phyloP scores from a whole-genome alignment of 2,329 filamentous ascomycete species.

The Botrytis elliptica region DNA sequence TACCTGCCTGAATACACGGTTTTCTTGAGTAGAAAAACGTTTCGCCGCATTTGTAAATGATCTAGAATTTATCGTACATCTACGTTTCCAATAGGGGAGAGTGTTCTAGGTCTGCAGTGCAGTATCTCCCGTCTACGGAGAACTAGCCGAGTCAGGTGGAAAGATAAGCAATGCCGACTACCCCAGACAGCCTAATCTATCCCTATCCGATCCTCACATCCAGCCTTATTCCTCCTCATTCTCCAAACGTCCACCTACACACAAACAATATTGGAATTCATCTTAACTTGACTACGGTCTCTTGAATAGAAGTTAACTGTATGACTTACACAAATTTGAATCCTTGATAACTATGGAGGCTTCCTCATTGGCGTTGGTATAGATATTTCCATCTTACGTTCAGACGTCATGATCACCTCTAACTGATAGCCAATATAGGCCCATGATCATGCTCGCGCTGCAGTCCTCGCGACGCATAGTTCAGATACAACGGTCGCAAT shows the following conservation, averaged over 20 bases:
- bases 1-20: not conserved
- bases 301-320: not conserved
- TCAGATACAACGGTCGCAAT: conserved; percentile 77
- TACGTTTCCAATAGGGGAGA: not conserved
- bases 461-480: conserved; percentile 67
- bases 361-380: conserved; percentile 65
- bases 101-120: not conserved
- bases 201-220: conserved; percentile 1
- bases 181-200: not conserved
- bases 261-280: not conserved
- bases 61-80: too few species aligned
- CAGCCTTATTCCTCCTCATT: not conserved
- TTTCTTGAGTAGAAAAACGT: not conserved
- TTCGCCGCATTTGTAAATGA: not conserved
- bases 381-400: conserved; percentile 24
- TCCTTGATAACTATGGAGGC: conserved; percentile 57
- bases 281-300: not conserved
- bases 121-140: not conserved
- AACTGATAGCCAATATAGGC: conserved; percentile 52
- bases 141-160: not conserved
- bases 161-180: not conserved
- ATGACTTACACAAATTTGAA: not conserved
- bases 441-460: conserved; percentile 84
- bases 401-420: conserved; percentile 26
- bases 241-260: not conserved